Conservation (phyloP, 495 filamentous ascomycete genomes). For the Penicillium antarcticum region DNA sequence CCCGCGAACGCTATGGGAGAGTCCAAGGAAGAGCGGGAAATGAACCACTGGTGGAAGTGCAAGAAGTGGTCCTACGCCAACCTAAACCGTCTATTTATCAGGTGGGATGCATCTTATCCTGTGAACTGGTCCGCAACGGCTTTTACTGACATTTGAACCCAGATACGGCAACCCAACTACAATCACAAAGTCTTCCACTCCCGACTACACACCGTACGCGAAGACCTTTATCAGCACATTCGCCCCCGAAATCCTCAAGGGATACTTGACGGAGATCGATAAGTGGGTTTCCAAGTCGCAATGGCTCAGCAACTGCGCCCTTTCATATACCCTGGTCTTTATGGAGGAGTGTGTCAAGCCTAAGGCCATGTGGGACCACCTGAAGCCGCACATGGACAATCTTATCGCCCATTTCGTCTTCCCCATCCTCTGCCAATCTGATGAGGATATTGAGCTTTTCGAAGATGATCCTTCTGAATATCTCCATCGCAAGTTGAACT, state of each 20-base stretch:
- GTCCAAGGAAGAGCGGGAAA: conserved; percentile 81
- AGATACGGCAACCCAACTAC: conserved; percentile 86
- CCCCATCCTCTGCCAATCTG: conserved; percentile 87
- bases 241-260: conserved; percentile 91
- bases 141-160: background rate
- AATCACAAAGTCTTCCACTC: conserved; percentile 61
- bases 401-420: conserved; percentile 92
- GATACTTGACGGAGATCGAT: conserved; percentile 88
- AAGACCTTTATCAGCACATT: conserved; percentile 89
- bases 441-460: conserved; percentile 92
- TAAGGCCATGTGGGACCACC: conserved; percentile 90
- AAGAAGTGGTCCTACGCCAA: conserved; percentile 99
- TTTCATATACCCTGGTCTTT: conserved; percentile 89
- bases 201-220: conserved; percentile 72
- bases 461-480: conserved; percentile 93
- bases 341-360: conserved; percentile 97
- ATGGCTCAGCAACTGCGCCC: conserved; percentile 90
- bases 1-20: conserved; percentile 76
- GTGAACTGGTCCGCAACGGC: background rate
- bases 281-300: conserved; percentile 93
- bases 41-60: conserved; percentile 98
- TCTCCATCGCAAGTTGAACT: conserved; percentile 93
- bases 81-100: conserved; percentile 89
- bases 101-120: conserved; percentile 49
- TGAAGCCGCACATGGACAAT: conserved; percentile 89